Percentiles rank a stretch among this genome's conserved stretches.
Evolutionary conservation across 306 rosid species (phyloP).

Genomic region (Vigna reflexopilosa): DNA sequence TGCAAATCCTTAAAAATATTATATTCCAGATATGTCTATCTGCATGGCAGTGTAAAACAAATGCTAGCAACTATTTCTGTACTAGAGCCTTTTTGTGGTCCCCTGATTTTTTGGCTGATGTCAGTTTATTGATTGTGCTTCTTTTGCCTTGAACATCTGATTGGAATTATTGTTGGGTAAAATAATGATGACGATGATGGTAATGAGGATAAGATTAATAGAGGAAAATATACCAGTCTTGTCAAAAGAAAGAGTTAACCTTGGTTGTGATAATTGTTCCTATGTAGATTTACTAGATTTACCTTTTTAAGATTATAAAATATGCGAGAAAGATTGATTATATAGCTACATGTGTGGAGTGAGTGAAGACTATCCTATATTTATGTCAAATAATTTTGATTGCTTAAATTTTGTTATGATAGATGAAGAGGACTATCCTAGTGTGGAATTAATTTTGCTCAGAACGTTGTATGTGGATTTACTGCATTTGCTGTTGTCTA

Average conservation of each 20-base stretch:
- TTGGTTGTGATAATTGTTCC: slow-evolving; percentile 33
- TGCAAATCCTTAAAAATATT: neutral
- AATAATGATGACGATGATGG: neutral
- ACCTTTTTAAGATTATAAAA: neutral
- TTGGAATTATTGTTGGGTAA: neutral
- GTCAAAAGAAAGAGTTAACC: slow-evolving; percentile 28
- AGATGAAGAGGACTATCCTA: neutral
- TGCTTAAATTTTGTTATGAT: slow-evolving; percentile 14
- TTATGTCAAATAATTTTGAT: slow-evolving; percentile 5
- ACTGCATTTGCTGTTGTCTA: slow-evolving; percentile 24
- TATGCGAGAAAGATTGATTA: neutral
- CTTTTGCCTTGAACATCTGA: neutral
- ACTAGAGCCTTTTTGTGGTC: slow-evolving; percentile 8
- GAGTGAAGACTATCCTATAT: slow-evolving; percentile 12
- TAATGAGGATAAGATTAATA: neutral
- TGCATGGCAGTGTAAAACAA: neutral
- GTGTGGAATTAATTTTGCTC: slow-evolving; percentile 19
- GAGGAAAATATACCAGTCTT: neutral
- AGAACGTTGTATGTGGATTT: slow-evolving; percentile 6
- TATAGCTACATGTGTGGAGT: slow-evolving; percentile 14
- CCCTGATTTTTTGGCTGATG: slow-evolving; percentile 10
- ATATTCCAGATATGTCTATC: slow-evolving; percentile 18
- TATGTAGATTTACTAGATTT: neutral
- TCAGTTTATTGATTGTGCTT: neutral
- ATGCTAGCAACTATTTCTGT: slow-evolving; percentile 23